phyloP scores from a whole-genome alignment of 1,284 basidiomycete species.

The Marasmius tenuissimus region DNA sequence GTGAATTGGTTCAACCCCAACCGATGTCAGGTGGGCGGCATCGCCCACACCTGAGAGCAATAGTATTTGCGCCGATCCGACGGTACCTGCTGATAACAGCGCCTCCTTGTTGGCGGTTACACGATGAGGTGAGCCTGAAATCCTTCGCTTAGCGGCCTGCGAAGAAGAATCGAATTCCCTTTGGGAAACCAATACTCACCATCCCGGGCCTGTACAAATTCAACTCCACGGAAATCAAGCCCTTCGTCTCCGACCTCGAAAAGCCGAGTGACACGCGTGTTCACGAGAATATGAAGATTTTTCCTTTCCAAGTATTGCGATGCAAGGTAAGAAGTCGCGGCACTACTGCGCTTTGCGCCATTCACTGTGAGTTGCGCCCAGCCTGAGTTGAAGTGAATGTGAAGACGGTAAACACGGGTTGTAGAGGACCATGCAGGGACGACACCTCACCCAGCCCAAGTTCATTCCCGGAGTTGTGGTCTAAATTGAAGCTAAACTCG shows the following conservation, averaged over 20 bases:
- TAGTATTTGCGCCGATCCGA: conserved; percentile 29
- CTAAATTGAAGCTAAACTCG: conserved; percentile 11
- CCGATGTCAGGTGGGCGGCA: conserved; percentile 19
- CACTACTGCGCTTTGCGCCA: conserved; percentile 19
- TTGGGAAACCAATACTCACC: conserved; percentile 5
- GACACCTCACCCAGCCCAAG: conserved; percentile 9
- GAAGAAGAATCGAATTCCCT: background rate
- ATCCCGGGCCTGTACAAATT: conserved; percentile 10
- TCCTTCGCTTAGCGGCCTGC: conserved; percentile 20
- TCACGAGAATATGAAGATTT: conserved; percentile 22
- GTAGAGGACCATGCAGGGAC: background rate
- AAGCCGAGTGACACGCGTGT: conserved; percentile 19
- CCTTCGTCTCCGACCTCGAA: background rate
- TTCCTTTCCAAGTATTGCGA: conserved; percentile 10
- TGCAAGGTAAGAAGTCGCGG: conserved; percentile 22
- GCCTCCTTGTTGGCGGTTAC: conserved; percentile 21
- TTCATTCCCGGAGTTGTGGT: conserved; percentile 10
- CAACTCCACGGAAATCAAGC: conserved; percentile 11
- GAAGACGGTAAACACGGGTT: background rate
- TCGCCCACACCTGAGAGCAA: conserved; percentile 34
- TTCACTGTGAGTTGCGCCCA: conserved; percentile 23
- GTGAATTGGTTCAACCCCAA: conserved; percentile 25
- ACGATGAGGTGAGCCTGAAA: conserved; percentile 23
- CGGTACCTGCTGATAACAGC: conserved; percentile 24
- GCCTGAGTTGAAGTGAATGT: conserved; percentile 9